A percentile compares a stretch with the other conserved stretches of the same genome.
phyloP scores from a whole-genome alignment of 106 monocot species.

The Allium sativum region DNA sequence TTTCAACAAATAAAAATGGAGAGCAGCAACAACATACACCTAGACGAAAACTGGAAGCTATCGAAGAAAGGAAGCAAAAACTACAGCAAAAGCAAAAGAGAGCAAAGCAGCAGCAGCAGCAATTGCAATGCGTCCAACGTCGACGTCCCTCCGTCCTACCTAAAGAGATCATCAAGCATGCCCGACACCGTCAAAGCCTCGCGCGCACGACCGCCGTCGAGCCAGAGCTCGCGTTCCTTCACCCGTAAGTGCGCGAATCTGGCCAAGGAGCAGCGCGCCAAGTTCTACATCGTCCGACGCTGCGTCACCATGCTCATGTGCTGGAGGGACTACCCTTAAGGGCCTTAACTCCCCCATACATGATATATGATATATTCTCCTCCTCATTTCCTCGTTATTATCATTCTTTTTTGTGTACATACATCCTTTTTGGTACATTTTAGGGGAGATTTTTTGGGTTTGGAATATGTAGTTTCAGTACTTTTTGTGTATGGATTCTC shows the following conservation, averaged over 20 bases:
- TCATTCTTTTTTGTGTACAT: background rate
- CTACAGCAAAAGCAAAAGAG: background rate
- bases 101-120: background rate
- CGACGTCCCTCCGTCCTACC: background rate
- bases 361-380: no score
- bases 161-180: slow-evolving; percentile 12
- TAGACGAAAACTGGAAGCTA: slow-evolving; percentile 34
- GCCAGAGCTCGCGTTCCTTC: background rate
- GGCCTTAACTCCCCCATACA: no score
- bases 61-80: slow-evolving; percentile 26
- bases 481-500: no score
- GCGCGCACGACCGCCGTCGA: background rate
- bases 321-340: slow-evolving; percentile 20
- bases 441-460: slow-evolving; percentile 2
- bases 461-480: background rate
- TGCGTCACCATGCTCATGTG: slow-evolving; percentile 40
- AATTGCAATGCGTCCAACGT: background rate
- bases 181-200: slow-evolving; percentile 7
- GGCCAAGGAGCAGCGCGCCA: slow-evolving; percentile 40
- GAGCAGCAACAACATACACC: slow-evolving; percentile 20
- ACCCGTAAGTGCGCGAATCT: slow-evolving; percentile 24
- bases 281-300: slow-evolving; percentile 49
- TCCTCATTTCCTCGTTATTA: background rate
- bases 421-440: background rate
- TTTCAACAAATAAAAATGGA: background rate